These are phyloP conservation scores for Bolboschoenus planiculmis DNA, from an alignment of 176 grass and related monocot genomes.

Conservation along the genomic window DNA sequence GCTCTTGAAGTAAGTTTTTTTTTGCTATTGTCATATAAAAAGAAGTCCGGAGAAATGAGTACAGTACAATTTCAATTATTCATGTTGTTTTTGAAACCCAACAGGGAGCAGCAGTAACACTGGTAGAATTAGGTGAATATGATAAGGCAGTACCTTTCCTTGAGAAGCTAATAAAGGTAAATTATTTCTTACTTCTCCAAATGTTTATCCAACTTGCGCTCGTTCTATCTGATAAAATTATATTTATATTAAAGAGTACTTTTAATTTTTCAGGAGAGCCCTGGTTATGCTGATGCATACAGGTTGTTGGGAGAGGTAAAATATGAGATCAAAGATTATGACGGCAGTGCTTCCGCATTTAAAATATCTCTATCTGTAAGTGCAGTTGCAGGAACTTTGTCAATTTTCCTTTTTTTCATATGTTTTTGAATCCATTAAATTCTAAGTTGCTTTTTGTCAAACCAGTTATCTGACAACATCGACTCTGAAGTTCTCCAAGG, in stretches of 20 bases:
- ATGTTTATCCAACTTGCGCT: neutral
- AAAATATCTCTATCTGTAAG: slow-evolving; percentile 61
- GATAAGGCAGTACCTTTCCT: slow-evolving; percentile 59
- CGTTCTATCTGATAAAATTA: slow-evolving; percentile 18
- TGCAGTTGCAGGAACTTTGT: neutral
- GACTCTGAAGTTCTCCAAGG: slow-evolving; percentile 87
- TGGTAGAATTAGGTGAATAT: slow-evolving; percentile 83
- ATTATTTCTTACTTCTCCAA: slow-evolving; percentile 3
- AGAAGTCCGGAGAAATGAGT: neutral
- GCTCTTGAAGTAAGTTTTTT: slow-evolving; percentile 61
- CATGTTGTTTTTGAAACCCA: slow-evolving; percentile 15
- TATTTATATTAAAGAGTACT: slow-evolving; percentile 22
- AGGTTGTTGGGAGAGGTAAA: slow-evolving; percentile 87
- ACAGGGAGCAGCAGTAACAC: slow-evolving; percentile 75
- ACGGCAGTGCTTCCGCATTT: slow-evolving; percentile 73
- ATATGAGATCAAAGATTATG: slow-evolving; percentile 91
- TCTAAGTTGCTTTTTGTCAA: slow-evolving; percentile 25
- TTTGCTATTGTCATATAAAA: neutral
- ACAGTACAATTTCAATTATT: neutral
- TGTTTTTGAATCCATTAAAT: slow-evolving; percentile 11
- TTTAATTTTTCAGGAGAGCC: slow-evolving; percentile 62
- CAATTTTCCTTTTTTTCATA: neutral
- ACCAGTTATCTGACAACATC: slow-evolving; percentile 57
- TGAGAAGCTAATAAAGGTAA: slow-evolving; percentile 76
- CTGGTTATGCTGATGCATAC: slow-evolving; percentile 71